Evolutionary conservation across 192 early-diverging fungal species (phyloP), one percentile per base, ranked within the genome.

Genomic region (Linnemannia schmuckeri): DNA sequence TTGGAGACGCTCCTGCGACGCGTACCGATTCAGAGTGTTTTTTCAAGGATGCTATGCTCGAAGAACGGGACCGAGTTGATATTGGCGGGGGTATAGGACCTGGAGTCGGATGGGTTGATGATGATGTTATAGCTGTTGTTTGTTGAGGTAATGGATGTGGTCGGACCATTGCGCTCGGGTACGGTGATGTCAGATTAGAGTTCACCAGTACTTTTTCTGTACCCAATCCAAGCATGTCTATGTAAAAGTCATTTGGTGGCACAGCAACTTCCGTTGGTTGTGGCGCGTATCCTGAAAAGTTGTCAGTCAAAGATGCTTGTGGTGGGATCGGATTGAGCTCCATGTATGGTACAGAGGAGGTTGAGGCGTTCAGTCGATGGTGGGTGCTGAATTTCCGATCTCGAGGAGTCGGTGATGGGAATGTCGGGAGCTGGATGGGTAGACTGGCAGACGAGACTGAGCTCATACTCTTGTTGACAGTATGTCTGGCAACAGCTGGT

Each of bases 151-250:
- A 30, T 15, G 61, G 61, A 2, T 15, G 30, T 66, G 42, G 22
- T 17, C 71, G 71, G 1, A 63, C n/a, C 6, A 54, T 22, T 10
- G 79, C 24, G 15, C 33, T 46, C 20, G 78, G 57, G 35, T 27
- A n/a, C 5, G 35, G 22, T n/a, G 72, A 10, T 13, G 1, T 6
- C 37, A 41, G 38, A 69, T 41, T 20, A 49, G 17, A 46, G 27
- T 49, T 70, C 27, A 40, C 42, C 12, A 30, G 42, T 20, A 17
- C 66, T 70, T 13, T 69, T 3, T 74, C 72, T 4, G 44, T 37
- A 13, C 24, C 49, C 37, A 80, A 41, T 35, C 68, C 72, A 44
- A 80, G 41, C 72, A 80, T 80, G 72, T 80, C 79, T n/a, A 66
- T 40, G 40, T 80, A 80, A 46, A 74, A 80, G 24, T 66, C 79